A percentile compares a stretch with the other conserved stretches of the same genome.
Evolutionary conservation across 164 flowering plant species (phyloP).

Genomic region (Vitis riparia): DNA sequence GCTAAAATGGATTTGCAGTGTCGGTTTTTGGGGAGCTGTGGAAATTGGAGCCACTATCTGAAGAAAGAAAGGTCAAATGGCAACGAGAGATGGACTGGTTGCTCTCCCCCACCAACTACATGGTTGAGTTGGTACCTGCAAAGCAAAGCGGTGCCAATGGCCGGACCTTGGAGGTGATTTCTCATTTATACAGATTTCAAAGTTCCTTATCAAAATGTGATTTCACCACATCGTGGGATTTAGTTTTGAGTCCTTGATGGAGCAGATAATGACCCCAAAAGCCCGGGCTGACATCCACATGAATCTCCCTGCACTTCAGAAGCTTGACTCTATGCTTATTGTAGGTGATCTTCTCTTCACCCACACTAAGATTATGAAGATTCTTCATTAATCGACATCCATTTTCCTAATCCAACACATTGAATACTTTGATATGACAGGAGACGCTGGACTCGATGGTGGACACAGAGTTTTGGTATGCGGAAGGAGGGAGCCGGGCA

Average conservation of each 20-base stretch:
- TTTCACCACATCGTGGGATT: not conserved
- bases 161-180: slow-evolving; percentile 62
- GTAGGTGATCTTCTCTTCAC: slow-evolving; percentile 49
- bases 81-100: slow-evolving; percentile 87
- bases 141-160: slow-evolving; percentile 80
- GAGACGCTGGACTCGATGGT: slow-evolving; percentile 83
- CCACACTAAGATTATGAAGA: not conserved
- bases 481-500: slow-evolving; percentile 81
- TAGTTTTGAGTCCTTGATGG: slow-evolving; percentile 7
- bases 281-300: slow-evolving; percentile 83
- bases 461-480: slow-evolving; percentile 87
- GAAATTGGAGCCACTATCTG: slow-evolving; percentile 90
- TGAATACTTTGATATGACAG: slow-evolving; percentile 32
- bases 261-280: slow-evolving; percentile 96
- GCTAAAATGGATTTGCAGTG: slow-evolving; percentile 42
- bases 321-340: slow-evolving; percentile 92
- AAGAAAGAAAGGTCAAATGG: slow-evolving; percentile 79
- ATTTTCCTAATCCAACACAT: not conserved
- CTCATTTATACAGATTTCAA: not conserved
- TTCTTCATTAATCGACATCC: not conserved
- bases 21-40: slow-evolving; percentile 92
- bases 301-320: slow-evolving; percentile 94
- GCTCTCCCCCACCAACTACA: slow-evolving; percentile 82
- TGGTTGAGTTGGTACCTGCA: slow-evolving; percentile 96
- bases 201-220: not conserved